Conservation (phyloP, 345 rosid genomes). For the Luvunga scandens region DNA sequence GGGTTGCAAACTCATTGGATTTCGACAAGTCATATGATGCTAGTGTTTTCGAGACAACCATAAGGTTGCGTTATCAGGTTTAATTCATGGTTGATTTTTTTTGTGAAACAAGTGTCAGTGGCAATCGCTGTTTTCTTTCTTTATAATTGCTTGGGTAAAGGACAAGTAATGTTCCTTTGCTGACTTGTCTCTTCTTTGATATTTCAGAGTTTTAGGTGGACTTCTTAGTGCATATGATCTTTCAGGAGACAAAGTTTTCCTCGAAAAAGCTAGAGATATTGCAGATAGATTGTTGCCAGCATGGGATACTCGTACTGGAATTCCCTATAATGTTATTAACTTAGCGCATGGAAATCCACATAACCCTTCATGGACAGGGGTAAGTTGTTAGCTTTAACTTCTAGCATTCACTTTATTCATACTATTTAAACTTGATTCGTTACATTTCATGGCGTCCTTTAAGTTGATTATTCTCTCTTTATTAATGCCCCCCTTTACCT, state of each 20-base stretch:
- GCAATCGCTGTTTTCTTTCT: background rate
- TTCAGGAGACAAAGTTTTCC: conserved; percentile 81
- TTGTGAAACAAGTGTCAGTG: conserved; percentile 7
- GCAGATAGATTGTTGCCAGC: conserved; percentile 97
- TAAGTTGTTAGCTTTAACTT: conserved; percentile 37
- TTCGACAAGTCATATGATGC: conserved; percentile 91
- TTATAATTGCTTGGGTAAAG: background rate
- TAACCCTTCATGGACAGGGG: conserved; percentile 94
- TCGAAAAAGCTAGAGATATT: conserved; percentile 92
- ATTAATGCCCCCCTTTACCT: background rate
- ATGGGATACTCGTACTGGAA: conserved; percentile 80
- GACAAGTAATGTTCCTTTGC: background rate
- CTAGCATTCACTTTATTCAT: background rate
- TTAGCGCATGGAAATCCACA: conserved; percentile 73
- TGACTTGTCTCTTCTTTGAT: conserved; percentile 17
- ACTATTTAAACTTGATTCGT: background rate
- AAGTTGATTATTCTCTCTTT: background rate
- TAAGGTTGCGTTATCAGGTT: conserved; percentile 90
- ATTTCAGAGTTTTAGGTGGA: conserved; percentile 90
- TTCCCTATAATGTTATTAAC: conserved; percentile 88
- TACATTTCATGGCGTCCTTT: background rate
- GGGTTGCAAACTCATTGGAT: conserved; percentile 93
- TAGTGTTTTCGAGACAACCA: conserved; percentile 98
- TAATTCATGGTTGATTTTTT: conserved; percentile 43
- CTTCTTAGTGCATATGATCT: conserved; percentile 98